Conservation (phyloP, 148 eudicot species). For the Persicaria maculosa region DNA sequence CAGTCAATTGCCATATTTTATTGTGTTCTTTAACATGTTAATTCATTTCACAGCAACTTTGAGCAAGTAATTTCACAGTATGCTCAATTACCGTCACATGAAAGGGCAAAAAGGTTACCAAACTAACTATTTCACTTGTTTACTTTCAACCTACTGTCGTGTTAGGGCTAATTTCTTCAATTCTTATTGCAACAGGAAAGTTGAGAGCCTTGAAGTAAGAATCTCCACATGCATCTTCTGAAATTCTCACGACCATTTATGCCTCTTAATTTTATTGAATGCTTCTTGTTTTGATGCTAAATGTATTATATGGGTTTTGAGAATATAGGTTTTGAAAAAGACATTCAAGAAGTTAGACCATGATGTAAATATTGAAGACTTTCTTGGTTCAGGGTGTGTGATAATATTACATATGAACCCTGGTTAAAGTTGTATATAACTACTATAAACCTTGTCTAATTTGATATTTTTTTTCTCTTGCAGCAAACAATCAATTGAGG, state of each 20-base stretch:
- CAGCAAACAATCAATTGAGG: constrained; percentile 70
- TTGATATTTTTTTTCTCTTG: constrained; percentile 23
- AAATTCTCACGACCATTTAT: background rate
- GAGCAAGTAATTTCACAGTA: constrained; percentile 82
- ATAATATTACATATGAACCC: constrained; percentile 1
- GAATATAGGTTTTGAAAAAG: constrained; percentile 52
- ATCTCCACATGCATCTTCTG: constrained; percentile 9
- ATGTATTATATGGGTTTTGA: constrained; percentile 14
- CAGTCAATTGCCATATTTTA: background rate
- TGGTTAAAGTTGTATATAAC: background rate
- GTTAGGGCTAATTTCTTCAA: constrained; percentile 18
- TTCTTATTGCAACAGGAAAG: constrained; percentile 56
- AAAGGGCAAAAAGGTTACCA: constrained; percentile 37
- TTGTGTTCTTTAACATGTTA: background rate
- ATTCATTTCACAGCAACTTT: constrained; percentile 46
- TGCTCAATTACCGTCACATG: constrained; percentile 77
- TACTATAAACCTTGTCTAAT: background rate
- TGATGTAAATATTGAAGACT: constrained; percentile 59
- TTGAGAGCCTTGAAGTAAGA: constrained; percentile 97
- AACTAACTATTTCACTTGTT: background rate
- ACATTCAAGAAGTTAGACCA: constrained; percentile 76
- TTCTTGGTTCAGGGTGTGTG: constrained; percentile 58
- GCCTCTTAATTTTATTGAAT: background rate
- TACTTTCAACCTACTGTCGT: background rate
- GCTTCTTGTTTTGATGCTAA: background rate